phyloP scores from a whole-genome alignment of 2,329 filamentous ascomycete genomes.

The Dactylonectria estremocensis region DNA sequence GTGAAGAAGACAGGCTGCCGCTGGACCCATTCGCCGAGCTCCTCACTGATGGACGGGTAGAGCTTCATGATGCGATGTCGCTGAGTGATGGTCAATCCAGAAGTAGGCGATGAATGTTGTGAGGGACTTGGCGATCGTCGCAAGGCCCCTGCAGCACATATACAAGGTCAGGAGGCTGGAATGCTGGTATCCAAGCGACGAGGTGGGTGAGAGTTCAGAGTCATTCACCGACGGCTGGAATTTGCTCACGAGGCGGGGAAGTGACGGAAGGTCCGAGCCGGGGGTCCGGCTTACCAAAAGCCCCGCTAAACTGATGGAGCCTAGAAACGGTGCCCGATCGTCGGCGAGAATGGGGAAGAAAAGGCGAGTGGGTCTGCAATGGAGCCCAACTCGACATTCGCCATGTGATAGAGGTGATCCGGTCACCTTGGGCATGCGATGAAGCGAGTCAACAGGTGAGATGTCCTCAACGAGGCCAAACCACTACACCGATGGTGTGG shows the following conservation, averaged over 20 bases:
- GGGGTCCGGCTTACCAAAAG: constrained; percentile 31
- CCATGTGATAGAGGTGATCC: constrained; percentile 20
- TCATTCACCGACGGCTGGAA: constrained; percentile 26
- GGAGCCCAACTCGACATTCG: constrained; percentile 36
- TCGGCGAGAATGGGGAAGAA: constrained; percentile 36
- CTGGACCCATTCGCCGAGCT: constrained; percentile 75
- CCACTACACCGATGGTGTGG: neutral
- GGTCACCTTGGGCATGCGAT: constrained; percentile 8
- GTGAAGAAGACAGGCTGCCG: constrained; percentile 83
- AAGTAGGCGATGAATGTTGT: constrained; percentile 27
- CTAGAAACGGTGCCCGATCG: constrained; percentile 36
- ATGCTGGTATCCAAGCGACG: constrained; percentile 28
- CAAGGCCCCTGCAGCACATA: constrained; percentile 31
- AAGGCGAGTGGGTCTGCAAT: constrained; percentile 37
- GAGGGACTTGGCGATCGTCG: constrained; percentile 33
- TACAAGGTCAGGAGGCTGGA: constrained; percentile 29
- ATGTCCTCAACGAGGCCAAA: neutral
- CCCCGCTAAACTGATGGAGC: constrained; percentile 26
- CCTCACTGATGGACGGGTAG: constrained; percentile 67
- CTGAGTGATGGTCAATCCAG: constrained; percentile 40
- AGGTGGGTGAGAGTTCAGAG: constrained; percentile 31
- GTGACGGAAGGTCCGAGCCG: constrained; percentile 26
- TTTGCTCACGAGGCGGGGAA: constrained; percentile 39
- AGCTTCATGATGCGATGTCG: constrained; percentile 68
- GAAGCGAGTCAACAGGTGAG: constrained; percentile 12